Conservation (phyloP, 768 basidiomycete genomes). For the Phylloporus sp. region DNA sequence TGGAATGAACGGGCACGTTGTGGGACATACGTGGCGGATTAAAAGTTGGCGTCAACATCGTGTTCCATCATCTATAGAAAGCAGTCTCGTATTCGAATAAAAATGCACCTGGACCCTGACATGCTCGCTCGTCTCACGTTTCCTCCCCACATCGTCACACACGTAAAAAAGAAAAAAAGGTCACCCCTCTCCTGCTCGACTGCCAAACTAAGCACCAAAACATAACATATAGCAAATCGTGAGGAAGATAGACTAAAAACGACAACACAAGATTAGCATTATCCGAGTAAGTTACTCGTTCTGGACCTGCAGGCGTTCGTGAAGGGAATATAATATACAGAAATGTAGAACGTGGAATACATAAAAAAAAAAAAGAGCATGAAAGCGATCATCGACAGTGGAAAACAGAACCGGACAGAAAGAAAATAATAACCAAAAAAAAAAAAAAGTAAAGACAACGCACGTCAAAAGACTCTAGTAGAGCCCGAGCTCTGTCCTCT, state of each 20-base stretch:
- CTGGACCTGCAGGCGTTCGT: constrained; percentile 25
- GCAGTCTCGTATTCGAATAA: no score
- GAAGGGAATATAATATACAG: constrained; percentile 25
- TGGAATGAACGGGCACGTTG: not conserved
- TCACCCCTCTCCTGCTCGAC: not conserved
- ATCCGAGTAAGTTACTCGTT: constrained; percentile 31
- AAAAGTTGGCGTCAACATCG: no score
- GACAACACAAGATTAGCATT: constrained; percentile 25
- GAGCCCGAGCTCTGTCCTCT: constrained; percentile 31
- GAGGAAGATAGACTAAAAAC: constrained; percentile 6
- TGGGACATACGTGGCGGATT: no score
- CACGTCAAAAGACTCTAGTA: constrained; percentile 26
- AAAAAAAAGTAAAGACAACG: not conserved
- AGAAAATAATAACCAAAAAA: not conserved
- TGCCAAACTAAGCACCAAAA: constrained; percentile 3
- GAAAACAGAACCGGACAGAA: not conserved
- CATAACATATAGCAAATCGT: constrained; percentile 16
- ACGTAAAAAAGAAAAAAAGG: no score
- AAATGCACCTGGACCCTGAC: no score
- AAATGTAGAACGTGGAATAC: constrained; percentile 8
- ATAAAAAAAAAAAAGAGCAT: constrained; percentile 5
- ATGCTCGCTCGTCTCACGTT: not conserved
- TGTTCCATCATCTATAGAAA: no score
- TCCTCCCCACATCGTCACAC: not conserved
- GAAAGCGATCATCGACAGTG: constrained; percentile 8